Evolutionary conservation across 306 rosid species (phyloP).

Genomic region (Cicer chorassanicum): DNA sequence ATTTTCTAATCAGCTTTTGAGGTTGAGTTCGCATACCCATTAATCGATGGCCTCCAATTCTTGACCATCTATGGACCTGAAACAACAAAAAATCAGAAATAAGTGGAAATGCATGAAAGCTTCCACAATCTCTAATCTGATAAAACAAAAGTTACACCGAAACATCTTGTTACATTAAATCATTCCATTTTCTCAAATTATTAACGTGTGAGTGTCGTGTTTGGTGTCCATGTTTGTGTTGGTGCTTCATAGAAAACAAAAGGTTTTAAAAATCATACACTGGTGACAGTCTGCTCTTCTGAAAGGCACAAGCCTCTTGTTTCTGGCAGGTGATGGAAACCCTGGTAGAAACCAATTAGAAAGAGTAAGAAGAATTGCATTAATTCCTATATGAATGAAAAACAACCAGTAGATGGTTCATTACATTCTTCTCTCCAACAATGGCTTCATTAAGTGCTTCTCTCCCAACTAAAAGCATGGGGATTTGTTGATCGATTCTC

Average conservation of each 20-base stretch:
- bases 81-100: constrained; percentile 36
- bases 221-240: too few species aligned
- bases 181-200: too few species aligned
- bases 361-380: constrained; percentile 45
- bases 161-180: too few species aligned
- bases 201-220: too few species aligned
- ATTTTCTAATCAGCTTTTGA: constrained; percentile 70
- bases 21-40: constrained; percentile 68
- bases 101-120: neutral
- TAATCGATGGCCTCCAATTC: constrained; percentile 48
- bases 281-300: constrained; percentile 88
- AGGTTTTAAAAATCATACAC: constrained; percentile 56
- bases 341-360: constrained; percentile 57
- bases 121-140: constrained; percentile 33
- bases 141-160: neutral
- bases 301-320: constrained; percentile 95
- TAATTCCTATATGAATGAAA: constrained; percentile 19
- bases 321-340: constrained; percentile 94
- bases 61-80: constrained; percentile 52
- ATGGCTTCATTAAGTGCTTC: constrained; percentile 96
- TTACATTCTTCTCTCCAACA: constrained; percentile 87
- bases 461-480: constrained; percentile 96
- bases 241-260: too few species aligned
- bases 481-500: constrained; percentile 89
- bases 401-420: constrained; percentile 21